Evolutionary conservation across 176 grass and related monocot species (phyloP), one percentile per base, ranked within the genome.

Genomic region (Musa acuminata): DNA sequence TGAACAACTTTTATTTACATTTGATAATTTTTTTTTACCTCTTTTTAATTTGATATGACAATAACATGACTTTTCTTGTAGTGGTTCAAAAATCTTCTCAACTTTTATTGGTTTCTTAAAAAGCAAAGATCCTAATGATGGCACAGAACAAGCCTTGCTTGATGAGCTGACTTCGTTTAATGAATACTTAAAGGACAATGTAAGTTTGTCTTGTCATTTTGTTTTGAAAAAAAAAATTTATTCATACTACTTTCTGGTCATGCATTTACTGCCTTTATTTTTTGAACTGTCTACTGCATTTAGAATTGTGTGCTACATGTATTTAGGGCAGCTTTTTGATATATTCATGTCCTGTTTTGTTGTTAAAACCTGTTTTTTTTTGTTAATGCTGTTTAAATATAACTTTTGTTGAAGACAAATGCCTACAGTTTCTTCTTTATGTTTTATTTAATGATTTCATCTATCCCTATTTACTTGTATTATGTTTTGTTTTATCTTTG

Each of bases 1-100:
- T 43, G 0, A 43, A 43, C 35, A 6, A 43, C 35, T 43, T 43
- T 0, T 43, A 43, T 35, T 35, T 5, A 35, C 29, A 35, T 35
- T 35, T 35, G 29, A 35, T 35, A 27, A 65, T 26, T 3, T 26
- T 3, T 26, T 8, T 12, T 1, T 59, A 59, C n/a, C 12, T 53
- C 58, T n/a, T 62, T 20, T 29, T 26, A 13, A 65, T 24, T 29
- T 21, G 10, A 25, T 26, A 35, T 11, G 22, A 19, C 22, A 25
- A 64, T 64, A 64, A 64, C 62, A 64, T 64, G 29, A 10, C 11
- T 64, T 54, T 82, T 26, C 51, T 69, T 82, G 13, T 78, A 93
- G 94, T 43, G 93, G 94, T 27, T 96, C 89, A 74, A 96, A 92
- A 69, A 88, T 92, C 73, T 96, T 96, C 80, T 90, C 93, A 50